Conservation (phyloP, 768 basidiomycete genomes). For the Lactarius tabidus region DNA sequence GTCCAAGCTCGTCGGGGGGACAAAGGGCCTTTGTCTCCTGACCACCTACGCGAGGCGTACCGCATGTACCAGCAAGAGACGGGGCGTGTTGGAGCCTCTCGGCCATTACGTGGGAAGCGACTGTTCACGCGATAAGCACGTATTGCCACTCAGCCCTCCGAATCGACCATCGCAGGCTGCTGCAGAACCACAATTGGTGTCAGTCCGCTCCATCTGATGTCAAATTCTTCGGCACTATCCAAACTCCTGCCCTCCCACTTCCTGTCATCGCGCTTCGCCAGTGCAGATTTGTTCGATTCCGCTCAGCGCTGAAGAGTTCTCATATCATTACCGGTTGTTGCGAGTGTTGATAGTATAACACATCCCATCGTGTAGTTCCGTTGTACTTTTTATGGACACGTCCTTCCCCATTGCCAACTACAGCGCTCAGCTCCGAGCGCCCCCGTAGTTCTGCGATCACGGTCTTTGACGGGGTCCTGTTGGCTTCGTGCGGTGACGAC, state of each 20-base stretch:
- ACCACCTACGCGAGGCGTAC: slow-evolving; percentile 88
- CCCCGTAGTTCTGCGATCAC: not conserved
- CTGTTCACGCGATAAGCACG: slow-evolving; percentile 45
- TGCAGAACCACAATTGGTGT: not conserved
- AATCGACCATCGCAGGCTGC: not conserved
- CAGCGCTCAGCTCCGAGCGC: not conserved
- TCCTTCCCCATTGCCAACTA: not conserved
- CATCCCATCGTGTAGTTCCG: not conserved
- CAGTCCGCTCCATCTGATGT: not conserved
- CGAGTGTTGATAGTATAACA: not conserved
- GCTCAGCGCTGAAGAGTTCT: not conserved
- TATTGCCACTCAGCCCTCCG: not conserved
- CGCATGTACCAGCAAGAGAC: slow-evolving; percentile 76
- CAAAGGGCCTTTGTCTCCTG: slow-evolving; percentile 76
- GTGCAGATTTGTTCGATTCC: not conserved
- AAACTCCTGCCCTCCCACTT: not conserved
- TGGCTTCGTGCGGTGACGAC: not conserved
- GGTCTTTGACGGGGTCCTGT: not conserved
- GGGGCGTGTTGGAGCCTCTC: slow-evolving; percentile 74
- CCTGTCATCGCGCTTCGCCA: not conserved
- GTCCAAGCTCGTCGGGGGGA: slow-evolving; percentile 72
- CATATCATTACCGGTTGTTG: not conserved
- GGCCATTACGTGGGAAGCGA: slow-evolving; percentile 63
- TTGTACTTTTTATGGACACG: slow-evolving; percentile 11
- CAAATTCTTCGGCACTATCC: not conserved